A percentile compares a stretch with the other conserved stretches of the same genome.
Evolutionary conservation across 352 stramenopile species (phyloP).

Genomic region (Phytophthora pinifolia): DNA sequence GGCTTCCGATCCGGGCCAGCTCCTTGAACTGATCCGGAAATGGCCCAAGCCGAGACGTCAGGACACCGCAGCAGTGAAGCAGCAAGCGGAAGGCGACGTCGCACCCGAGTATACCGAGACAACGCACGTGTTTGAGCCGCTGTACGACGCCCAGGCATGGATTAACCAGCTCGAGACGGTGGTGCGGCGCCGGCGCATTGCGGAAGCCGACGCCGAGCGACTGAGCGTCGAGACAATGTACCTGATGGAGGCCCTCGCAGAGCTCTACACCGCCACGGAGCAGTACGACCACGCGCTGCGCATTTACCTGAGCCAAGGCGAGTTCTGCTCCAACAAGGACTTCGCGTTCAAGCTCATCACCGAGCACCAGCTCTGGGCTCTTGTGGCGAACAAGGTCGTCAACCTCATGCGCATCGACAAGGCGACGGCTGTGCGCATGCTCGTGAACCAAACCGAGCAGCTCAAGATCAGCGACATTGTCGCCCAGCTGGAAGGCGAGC

Average conservation of each 20-base stretch:
- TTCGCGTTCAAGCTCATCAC: conserved; percentile 84
- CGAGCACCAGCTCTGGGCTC: conserved; percentile 78
- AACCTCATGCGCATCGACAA: conserved; percentile 84
- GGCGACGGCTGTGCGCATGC: conserved; percentile 65
- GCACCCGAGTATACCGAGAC: conserved; percentile 77
- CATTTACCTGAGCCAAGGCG: conserved; percentile 83
- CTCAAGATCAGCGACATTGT: conserved; percentile 79
- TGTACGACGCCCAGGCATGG: conserved; percentile 80
- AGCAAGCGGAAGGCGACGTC: conserved; percentile 25
- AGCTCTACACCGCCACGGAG: conserved; percentile 80
- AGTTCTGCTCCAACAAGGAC: conserved; percentile 87
- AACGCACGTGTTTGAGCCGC: conserved; percentile 63
- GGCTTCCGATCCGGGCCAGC: conserved; percentile 71
- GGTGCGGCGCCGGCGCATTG: conserved; percentile 68
- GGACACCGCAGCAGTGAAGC: conserved; percentile 25
- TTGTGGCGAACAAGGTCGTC: conserved; percentile 76
- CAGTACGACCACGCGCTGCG: conserved; percentile 83
- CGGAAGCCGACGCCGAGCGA: conserved; percentile 50
- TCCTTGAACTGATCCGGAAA: conserved; percentile 80
- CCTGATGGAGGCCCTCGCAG: conserved; percentile 78
- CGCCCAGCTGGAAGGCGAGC: conserved; percentile 63
- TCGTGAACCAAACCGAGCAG: conserved; percentile 81
- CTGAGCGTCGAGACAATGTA: conserved; percentile 83
- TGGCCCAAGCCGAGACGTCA: conserved; percentile 75
- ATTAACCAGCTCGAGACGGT: conserved; percentile 83